Evolutionary conservation across 257 asterid genomes (phyloP), one percentile per base, ranked within the genome.

Genomic region (Salvia rosmarinus): DNA sequence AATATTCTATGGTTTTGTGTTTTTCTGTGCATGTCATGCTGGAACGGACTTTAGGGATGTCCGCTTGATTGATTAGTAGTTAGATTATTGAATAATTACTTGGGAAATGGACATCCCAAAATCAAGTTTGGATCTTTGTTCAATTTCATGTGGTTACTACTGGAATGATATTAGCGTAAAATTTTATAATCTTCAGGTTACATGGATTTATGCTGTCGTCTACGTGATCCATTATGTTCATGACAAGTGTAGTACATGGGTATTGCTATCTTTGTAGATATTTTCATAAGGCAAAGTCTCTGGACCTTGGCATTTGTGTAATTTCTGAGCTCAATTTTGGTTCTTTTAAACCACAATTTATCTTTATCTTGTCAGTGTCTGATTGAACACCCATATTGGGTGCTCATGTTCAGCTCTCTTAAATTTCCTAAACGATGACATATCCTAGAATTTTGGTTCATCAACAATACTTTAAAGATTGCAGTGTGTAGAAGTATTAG

Each of bases 361-460:
- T 30, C 9, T 6, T n/a, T 58, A 21, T 44, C n/a, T 44, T 5
- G 30, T 61, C 17, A 61, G 54, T 21, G 40, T 59, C 25, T 25
- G 30, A 32, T 20, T 37, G 64, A 60, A 44, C 49, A 65, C 40
- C 17, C 17, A 6, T 58, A 56, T 61, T 34, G 51, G 63, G 28
- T 66, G 14, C n/a, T 73, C 47, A 56, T 30, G 44, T 56, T 64
- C 55, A 16, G 42, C 61, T 10, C 69, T 37, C 47, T 50, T 49
- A 17, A 49, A n/a, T 49, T 16, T 16, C 11, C 11, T 16, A 49
- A 20, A 6, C 12, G 25, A 16, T 49, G 25, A 16, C 23, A 16
- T 21, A n/a, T 17, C 54, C 56, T 49, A 49, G 56, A 49, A 6
- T 1, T 21, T 21, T 9, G 44, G 44, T 9, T 39, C 44, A 39